phyloP scores from a whole-genome alignment of 2,329 filamentous ascomycete species.

The Tolypocladium sp. region DNA sequence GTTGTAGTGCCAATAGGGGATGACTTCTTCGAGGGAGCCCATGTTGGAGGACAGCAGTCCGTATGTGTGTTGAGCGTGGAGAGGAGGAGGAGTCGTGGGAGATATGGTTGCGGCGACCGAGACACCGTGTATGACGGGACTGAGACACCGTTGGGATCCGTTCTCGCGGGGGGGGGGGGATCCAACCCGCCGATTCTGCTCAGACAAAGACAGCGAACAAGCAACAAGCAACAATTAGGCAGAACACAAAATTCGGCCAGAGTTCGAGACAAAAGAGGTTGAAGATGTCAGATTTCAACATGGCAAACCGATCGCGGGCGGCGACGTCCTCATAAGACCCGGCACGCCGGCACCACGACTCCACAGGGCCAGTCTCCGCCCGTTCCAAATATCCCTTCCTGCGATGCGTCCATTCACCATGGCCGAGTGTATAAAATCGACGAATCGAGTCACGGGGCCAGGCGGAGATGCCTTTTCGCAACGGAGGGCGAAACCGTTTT shows the following conservation, averaged over 20 bases:
- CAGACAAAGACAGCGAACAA: background rate
- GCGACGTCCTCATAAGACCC: background rate
- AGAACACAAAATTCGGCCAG: background rate
- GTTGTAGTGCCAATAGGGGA: slow-evolving; percentile 79
- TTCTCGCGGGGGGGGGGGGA: background rate
- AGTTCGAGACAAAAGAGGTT: background rate
- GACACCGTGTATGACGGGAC: background rate
- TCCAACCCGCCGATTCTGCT: background rate
- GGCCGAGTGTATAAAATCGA: background rate
- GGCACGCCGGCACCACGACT: background rate
- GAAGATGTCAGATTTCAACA: background rate
- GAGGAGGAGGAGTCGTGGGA: background rate
- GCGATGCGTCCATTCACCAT: background rate
- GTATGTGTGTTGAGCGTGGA: background rate
- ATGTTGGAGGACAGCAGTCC: slow-evolving; percentile 13
- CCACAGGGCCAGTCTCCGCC: background rate
- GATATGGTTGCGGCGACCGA: background rate
- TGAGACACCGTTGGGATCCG: background rate
- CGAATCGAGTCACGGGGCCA: background rate
- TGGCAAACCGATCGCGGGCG: background rate
- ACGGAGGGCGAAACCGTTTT: background rate
- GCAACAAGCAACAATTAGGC: background rate
- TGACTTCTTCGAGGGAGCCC: slow-evolving; percentile 20
- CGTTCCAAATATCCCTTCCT: too few species aligned
- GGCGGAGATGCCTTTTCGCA: background rate